phyloP scores from a whole-genome alignment of 2,329 filamentous ascomycete genomes.

The Hypoxylon sp. region DNA sequence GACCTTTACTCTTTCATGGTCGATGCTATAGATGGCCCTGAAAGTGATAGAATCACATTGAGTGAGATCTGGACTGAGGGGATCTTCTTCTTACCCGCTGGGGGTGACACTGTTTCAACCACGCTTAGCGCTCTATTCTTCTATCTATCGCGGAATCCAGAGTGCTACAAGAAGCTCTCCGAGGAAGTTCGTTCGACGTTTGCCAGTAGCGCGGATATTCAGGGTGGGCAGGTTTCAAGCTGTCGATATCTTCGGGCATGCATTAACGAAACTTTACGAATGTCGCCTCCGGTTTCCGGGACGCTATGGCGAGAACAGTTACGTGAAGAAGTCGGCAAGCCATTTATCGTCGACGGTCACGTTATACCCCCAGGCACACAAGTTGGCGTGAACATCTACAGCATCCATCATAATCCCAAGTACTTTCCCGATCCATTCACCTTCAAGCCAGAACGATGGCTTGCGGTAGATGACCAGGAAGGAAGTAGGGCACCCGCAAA shows the following conservation, averaged over 20 bases:
- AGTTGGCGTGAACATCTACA: neutral
- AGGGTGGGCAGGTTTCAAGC: slow-evolving; percentile 10
- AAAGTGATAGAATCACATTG: neutral
- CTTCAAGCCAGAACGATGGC: slow-evolving; percentile 35
- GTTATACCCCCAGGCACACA: slow-evolving; percentile 13
- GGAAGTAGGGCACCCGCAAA: neutral
- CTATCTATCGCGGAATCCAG: slow-evolving; percentile 43
- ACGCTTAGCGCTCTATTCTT: slow-evolving; percentile 45
- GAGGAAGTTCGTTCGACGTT: slow-evolving; percentile 39
- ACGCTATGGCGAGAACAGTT: slow-evolving; percentile 28
- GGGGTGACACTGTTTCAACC: slow-evolving; percentile 53
- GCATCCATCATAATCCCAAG: neutral
- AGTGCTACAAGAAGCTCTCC: slow-evolving; percentile 31
- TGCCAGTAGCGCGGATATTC: slow-evolving; percentile 22
- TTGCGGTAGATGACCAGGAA: neutral
- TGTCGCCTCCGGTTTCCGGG: slow-evolving; percentile 35
- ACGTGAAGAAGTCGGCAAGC: neutral
- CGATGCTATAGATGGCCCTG: neutral
- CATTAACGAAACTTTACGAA: slow-evolving; percentile 42
- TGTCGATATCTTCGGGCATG: slow-evolving; percentile 40
- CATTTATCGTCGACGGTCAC: slow-evolving; percentile 17
- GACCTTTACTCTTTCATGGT: too few relatives aligned
- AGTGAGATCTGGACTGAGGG: too few relatives aligned
- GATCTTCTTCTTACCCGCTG: neutral
- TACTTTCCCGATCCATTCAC: slow-evolving; percentile 31